These are phyloP conservation scores for Penicillium sclerotiorum DNA, from an alignment of 2,329 filamentous ascomycete species.

Conservation along the genomic window DNA sequence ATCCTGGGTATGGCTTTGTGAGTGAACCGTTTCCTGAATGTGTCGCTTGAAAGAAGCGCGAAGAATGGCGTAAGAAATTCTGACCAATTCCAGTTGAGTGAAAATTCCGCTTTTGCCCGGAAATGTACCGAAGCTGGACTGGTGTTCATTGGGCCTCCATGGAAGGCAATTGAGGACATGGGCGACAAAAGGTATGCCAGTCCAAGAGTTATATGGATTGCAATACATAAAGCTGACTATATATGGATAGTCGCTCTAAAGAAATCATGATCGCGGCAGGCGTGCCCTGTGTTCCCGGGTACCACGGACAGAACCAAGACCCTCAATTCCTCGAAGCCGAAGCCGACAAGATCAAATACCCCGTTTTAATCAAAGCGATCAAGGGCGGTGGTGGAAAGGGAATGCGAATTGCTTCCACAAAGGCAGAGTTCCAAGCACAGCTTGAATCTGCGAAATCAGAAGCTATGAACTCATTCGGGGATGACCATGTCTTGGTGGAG, in stretches of 20 bases:
- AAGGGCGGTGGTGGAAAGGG: conserved; percentile 70
- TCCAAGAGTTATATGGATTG: neutral
- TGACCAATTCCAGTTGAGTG: conserved; percentile 62
- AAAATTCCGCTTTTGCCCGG: conserved; percentile 88
- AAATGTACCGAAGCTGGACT: conserved; percentile 88
- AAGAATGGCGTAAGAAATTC: neutral
- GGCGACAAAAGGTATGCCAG: conserved; percentile 76
- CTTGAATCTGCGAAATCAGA: conserved; percentile 66
- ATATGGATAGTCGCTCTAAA: conserved; percentile 67
- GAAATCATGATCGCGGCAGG: conserved; percentile 96
- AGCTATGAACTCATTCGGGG: conserved; percentile 65
- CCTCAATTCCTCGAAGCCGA: conserved; percentile 63
- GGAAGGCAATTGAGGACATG: conserved; percentile 76
- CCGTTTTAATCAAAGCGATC: conserved; percentile 67
- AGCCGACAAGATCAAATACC: conserved; percentile 71
- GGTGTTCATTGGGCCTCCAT: conserved; percentile 90
- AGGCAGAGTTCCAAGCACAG: conserved; percentile 62
- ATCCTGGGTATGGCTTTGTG: conserved; percentile 90
- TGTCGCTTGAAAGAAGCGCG: neutral
- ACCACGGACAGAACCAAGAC: conserved; percentile 85
- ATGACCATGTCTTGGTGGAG: conserved; percentile 68
- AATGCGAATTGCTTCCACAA: conserved; percentile 64
- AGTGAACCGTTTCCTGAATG: conserved; percentile 16
- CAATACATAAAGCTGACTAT: conserved; percentile 16
- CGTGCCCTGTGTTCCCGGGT: conserved; percentile 94